Evolutionary conservation across 495 filamentous ascomycete genomes (phyloP).

Genomic region (Schizothecium vesticola): DNA sequence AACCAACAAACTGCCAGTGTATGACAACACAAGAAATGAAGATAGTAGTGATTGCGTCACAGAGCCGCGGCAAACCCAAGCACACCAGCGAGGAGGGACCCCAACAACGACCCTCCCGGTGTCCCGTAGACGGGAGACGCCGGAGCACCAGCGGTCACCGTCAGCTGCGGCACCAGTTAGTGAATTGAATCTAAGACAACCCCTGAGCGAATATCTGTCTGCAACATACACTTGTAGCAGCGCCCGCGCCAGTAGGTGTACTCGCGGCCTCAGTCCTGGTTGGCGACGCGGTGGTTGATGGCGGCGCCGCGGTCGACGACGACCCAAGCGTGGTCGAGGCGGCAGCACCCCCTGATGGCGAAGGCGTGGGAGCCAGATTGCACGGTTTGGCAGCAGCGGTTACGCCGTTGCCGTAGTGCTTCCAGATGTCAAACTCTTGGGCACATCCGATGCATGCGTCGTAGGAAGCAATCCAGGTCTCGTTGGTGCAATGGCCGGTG

Average conservation of each 20-base stretch:
- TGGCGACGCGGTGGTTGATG: background rate
- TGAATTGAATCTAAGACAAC: background rate
- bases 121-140: background rate
- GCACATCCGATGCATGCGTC: constrained; percentile 41
- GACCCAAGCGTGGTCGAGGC: background rate
- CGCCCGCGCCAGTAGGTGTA: background rate
- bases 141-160: background rate
- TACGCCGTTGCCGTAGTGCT: constrained; percentile 38
- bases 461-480: constrained; percentile 34
- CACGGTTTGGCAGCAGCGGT: constrained; percentile 30
- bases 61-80: background rate
- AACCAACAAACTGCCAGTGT: too few relatives aligned
- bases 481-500: constrained; percentile 33
- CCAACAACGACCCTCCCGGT: background rate
- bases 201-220: background rate
- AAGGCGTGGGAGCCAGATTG: constrained; percentile 34
- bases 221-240: background rate
- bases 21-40: background rate
- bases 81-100: background rate
- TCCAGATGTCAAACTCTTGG: constrained; percentile 41
- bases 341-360: background rate
- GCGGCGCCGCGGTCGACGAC: background rate
- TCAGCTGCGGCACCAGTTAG: background rate
- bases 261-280: background rate
- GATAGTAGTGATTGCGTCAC: background rate